Base-by-base conservation (phyloP, 192 early-diverging fungal genomes). In the Dissophora globulifera region DNA sequence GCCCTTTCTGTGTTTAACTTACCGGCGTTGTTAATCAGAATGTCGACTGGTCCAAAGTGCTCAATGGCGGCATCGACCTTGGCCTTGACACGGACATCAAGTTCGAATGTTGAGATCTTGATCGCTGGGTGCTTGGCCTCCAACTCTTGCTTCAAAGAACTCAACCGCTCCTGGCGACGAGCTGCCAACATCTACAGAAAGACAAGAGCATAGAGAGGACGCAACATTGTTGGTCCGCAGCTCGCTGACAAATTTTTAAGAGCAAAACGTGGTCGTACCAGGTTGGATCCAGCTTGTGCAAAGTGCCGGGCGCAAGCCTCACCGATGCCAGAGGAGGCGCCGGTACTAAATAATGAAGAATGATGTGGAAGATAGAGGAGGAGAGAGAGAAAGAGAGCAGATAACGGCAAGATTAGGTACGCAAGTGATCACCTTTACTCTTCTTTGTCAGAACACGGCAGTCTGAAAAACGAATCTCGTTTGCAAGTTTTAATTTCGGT, bases 21-120 rank as follows among this genome's bases (percentile, higher is more conserved):
- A 65, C 88, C 95, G 20, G 94, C 95, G 75, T 96, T 96, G 86
- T 97, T 96, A 15, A 98, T 90, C 19, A 98, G 81, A 1, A 96
- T 80, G 79, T 96, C 91, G 16, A 98, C 80, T 42, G 82, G 59
- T 8, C 85, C 72, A 58, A 91, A 83, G 8, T 52, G 62, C 0
- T 93, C 88, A 7, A 96, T 82, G 7, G 43, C 63, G 3, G 60
- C 69, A 26, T 85, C 65, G 23, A 93, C 86, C 6, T 85, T 79
- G n/a, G 69, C 57, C 11, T 84, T 72, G 67, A 87, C 74, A 25
- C 88, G 81, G 25, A 97, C 93, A 71, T 97, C 94, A 8, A 97
- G 79, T 16, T 82, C 83, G 27, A 87, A 79, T 3, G 84, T 69
- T 46, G 86, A 87, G 11, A 95, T 84, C 9, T 81, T 79, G 63